Conservation (phyloP, 805 yeast genomes). For the Metschnikowia baotianmanensis region DNA sequence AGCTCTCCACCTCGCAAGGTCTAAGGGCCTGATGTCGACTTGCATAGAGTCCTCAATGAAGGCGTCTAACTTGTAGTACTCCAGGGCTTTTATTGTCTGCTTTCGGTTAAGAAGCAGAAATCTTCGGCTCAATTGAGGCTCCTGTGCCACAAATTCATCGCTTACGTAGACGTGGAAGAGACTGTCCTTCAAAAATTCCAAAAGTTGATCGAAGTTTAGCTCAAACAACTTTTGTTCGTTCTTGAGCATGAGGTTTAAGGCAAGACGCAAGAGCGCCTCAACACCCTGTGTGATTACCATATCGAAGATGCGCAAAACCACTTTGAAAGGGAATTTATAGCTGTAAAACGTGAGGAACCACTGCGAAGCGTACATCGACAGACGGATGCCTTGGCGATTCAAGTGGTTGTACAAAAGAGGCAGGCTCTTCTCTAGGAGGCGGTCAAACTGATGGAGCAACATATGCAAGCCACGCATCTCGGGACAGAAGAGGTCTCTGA, state of each 20-base stretch:
- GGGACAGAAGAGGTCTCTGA: slow-evolving; percentile 74
- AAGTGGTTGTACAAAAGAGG: slow-evolving; percentile 77
- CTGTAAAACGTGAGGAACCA: slow-evolving; percentile 97
- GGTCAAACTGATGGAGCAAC: slow-evolving; percentile 84
- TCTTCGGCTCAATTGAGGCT: slow-evolving; percentile 13
- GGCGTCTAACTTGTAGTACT: slow-evolving; percentile 61
- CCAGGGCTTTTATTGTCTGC: slow-evolving; percentile 11
- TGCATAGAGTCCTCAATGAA: slow-evolving; percentile 78
- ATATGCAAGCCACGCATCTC: slow-evolving; percentile 93
- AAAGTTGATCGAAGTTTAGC: slow-evolving; percentile 70
- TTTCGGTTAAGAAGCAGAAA: slow-evolving; percentile 25
- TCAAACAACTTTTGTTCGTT: slow-evolving; percentile 58
- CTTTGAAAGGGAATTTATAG: slow-evolving; percentile 86
- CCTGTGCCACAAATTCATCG: slow-evolving; percentile 29
- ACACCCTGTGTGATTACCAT: slow-evolving; percentile 87
- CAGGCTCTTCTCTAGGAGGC: slow-evolving; percentile 71
- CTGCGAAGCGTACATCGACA: slow-evolving; percentile 96
- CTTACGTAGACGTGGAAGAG: slow-evolving; percentile 69
- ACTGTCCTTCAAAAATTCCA: slow-evolving; percentile 75
- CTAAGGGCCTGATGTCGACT: slow-evolving; percentile 69
- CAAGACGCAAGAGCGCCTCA: slow-evolving; percentile 82
- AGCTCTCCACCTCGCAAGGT: slow-evolving; percentile 63
- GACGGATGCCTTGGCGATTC: slow-evolving; percentile 78
- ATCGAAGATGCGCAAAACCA: slow-evolving; percentile 86
- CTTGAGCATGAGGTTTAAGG: slow-evolving; percentile 72